These are phyloP conservation scores for Boletus eberwhitei DNA, from an alignment of 768 basidiomycete species.

Conservation along the genomic window DNA sequence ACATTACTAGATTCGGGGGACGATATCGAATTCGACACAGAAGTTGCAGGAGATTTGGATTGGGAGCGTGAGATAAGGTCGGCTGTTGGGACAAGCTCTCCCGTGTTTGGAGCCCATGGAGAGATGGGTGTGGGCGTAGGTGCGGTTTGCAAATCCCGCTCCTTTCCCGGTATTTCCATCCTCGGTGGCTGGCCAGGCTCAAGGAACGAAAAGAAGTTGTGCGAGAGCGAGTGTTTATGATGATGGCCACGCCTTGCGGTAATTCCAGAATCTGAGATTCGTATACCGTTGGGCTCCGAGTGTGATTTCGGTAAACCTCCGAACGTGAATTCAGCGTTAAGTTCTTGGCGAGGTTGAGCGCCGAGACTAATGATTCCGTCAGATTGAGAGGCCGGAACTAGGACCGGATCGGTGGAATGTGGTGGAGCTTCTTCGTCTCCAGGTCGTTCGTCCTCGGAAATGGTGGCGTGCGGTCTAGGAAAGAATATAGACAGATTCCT, in stretches of 20 bases:
- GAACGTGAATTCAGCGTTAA: slow-evolving; percentile 59
- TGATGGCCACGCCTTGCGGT: slow-evolving; percentile 63
- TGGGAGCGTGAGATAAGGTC: slow-evolving; percentile 21
- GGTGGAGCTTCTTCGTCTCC: slow-evolving; percentile 47
- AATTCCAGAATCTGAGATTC: slow-evolving; percentile 21
- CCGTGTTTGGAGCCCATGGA: slow-evolving; percentile 54
- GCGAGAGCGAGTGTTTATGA: slow-evolving; percentile 91
- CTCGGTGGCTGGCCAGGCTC: slow-evolving; percentile 53
- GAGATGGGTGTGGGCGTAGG: slow-evolving; percentile 62
- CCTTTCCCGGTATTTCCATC: slow-evolving; percentile 11
- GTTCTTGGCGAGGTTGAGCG: slow-evolving; percentile 38
- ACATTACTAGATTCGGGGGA: neutral
- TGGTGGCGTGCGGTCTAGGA: slow-evolving; percentile 63
- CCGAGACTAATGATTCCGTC: slow-evolving; percentile 19
- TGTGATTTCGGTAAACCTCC: slow-evolving; percentile 44
- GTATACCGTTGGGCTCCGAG: slow-evolving; percentile 19
- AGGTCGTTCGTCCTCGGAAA: slow-evolving; percentile 61
- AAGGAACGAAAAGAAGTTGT: slow-evolving; percentile 94
- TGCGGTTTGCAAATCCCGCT: slow-evolving; percentile 48
- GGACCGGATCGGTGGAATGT: slow-evolving; percentile 41
- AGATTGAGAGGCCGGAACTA: slow-evolving; percentile 41
- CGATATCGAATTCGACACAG: slow-evolving; percentile 10
- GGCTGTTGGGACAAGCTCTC: neutral
- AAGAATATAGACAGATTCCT: slow-evolving; percentile 92
- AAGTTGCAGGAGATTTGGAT: slow-evolving; percentile 22